A percentile compares a stretch with the other conserved stretches of the same genome.
Conservation (phyloP, 2,329 filamentous ascomycete species). For the Stylonectria norvegica region DNA sequence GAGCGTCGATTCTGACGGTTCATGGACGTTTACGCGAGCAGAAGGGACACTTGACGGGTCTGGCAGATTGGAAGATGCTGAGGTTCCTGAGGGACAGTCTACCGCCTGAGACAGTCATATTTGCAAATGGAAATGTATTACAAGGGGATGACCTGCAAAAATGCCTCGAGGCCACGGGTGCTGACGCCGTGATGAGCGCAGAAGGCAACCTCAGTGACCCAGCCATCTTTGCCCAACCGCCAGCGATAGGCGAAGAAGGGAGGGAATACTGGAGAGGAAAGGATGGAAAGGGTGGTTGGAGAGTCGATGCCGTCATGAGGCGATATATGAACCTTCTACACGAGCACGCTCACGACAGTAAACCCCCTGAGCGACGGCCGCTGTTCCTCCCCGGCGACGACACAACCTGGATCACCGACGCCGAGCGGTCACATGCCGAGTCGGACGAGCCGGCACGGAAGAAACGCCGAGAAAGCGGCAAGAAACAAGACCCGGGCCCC, state of each 20-base stretch:
- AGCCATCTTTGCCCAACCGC: conserved; percentile 72
- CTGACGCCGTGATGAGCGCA: conserved; percentile 91
- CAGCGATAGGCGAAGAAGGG: conserved; percentile 60
- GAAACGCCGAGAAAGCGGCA: conserved; percentile 44
- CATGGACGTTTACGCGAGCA: conserved; percentile 87
- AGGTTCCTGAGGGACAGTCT: conserved; percentile 78
- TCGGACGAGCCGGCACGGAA: conserved; percentile 50
- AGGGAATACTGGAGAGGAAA: conserved; percentile 83
- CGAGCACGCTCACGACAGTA: conserved; percentile 64
- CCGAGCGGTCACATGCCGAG: conserved; percentile 28
- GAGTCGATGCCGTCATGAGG: conserved; percentile 82
- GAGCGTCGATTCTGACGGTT: conserved; percentile 89
- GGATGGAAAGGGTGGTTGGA: conserved; percentile 77
- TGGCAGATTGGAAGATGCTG: conserved; percentile 89
- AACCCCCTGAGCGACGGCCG: conserved; percentile 64
- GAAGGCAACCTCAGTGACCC: conserved; percentile 95
- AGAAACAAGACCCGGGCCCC: conserved; percentile 42
- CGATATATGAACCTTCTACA: conserved; percentile 91
- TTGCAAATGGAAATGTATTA: conserved; percentile 94
- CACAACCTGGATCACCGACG: conserved; percentile 42
- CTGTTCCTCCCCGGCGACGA: conserved; percentile 68
- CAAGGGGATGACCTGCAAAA: conserved; percentile 71
- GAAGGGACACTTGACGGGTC: conserved; percentile 90
- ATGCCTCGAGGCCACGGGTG: conserved; percentile 80
- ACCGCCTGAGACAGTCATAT: conserved; percentile 84